phyloP scores from a whole-genome alignment of 495 filamentous ascomycete species.

The Penicillium canescens region DNA sequence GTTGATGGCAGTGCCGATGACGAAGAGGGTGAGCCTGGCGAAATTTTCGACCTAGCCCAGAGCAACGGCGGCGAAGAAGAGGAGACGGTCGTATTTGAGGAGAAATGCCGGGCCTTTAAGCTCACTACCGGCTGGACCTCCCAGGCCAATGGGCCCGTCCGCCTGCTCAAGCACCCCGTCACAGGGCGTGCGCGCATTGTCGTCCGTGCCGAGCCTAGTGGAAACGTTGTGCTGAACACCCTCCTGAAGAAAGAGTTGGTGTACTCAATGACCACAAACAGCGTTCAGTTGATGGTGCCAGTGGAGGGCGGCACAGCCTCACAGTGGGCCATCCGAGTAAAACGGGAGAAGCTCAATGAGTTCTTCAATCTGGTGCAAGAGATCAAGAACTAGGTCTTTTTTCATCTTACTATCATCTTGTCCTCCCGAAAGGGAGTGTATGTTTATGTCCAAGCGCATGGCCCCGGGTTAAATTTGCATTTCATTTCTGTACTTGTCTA shows the following conservation, averaged over 20 bases:
- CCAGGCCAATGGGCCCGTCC: slow-evolving; percentile 64
- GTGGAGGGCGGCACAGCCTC: slow-evolving; percentile 53
- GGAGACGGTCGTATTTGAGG: slow-evolving; percentile 63
- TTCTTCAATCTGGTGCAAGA: slow-evolving; percentile 31
- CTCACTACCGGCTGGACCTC: slow-evolving; percentile 51
- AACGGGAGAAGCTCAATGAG: slow-evolving; percentile 48
- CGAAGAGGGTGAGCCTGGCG: slow-evolving; percentile 52
- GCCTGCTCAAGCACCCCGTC: slow-evolving; percentile 65
- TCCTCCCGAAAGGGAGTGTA: slow-evolving; percentile 1
- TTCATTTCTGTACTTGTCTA: background rate
- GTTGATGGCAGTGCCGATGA: slow-evolving; percentile 56
- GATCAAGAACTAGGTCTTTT: slow-evolving; percentile 23
- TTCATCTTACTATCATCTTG: background rate
- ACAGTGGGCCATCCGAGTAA: slow-evolving; percentile 66
- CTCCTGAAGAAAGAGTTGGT: slow-evolving; percentile 55
- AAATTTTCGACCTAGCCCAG: slow-evolving; percentile 58
- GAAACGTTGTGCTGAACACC: slow-evolving; percentile 69
- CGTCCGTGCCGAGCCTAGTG: slow-evolving; percentile 67
- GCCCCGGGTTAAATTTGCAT: slow-evolving; percentile 2
- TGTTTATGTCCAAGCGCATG: slow-evolving; percentile 10
- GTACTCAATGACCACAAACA: slow-evolving; percentile 57
- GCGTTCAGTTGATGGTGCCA: slow-evolving; percentile 56
- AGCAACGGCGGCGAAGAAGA: slow-evolving; percentile 70
- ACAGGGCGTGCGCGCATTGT: slow-evolving; percentile 64
- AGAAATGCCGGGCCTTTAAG: slow-evolving; percentile 63